Percentiles rank a stretch among this genome's conserved stretches.
These are phyloP conservation scores for Metschnikowia dekortorum DNA, from an alignment of 805 yeast genomes.

Conservation along the genomic window DNA sequence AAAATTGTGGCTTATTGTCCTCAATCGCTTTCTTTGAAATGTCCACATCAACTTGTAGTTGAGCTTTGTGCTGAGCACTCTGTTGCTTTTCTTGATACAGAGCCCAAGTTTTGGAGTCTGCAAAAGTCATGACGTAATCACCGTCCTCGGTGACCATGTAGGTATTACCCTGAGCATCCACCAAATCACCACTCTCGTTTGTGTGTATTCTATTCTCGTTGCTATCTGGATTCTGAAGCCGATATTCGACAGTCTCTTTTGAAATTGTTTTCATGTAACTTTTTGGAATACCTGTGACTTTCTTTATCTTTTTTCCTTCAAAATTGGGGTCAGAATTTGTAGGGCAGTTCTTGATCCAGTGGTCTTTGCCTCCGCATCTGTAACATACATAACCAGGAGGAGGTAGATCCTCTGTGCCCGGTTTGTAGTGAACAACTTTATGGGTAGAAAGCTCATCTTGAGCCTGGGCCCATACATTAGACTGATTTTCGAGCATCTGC, in stretches of 20 bases:
- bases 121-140: slow-evolving; percentile 91
- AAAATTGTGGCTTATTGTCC: slow-evolving; percentile 40
- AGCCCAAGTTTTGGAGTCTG: slow-evolving; percentile 89
- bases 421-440: slow-evolving; percentile 63
- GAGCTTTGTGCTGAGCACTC: slow-evolving; percentile 43
- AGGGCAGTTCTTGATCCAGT: slow-evolving; percentile 96
- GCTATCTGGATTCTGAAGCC: slow-evolving; percentile 32
- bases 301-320: slow-evolving; percentile 85
- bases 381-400: slow-evolving; percentile 97
- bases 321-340: slow-evolving; percentile 88
- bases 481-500: slow-evolving; percentile 89
- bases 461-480: slow-evolving; percentile 91
- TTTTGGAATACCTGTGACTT: slow-evolving; percentile 97
- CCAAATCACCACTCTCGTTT: slow-evolving; percentile 41
- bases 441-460: slow-evolving; percentile 88
- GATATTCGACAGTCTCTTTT: slow-evolving; percentile 61
- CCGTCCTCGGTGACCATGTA: slow-evolving; percentile 93
- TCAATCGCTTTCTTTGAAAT: slow-evolving; percentile 26
- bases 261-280: slow-evolving; percentile 84
- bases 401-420: slow-evolving; percentile 64
- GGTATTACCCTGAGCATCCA: slow-evolving; percentile 46
- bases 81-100: slow-evolving; percentile 69
- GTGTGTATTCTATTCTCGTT: slow-evolving; percentile 28
- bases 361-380: slow-evolving; percentile 89
- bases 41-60: slow-evolving; percentile 48